Evolutionary conservation across 192 early-diverging fungal species (phyloP), one percentile per base, ranked within the genome.

Genomic region (Gonapodya prolifera): DNA sequence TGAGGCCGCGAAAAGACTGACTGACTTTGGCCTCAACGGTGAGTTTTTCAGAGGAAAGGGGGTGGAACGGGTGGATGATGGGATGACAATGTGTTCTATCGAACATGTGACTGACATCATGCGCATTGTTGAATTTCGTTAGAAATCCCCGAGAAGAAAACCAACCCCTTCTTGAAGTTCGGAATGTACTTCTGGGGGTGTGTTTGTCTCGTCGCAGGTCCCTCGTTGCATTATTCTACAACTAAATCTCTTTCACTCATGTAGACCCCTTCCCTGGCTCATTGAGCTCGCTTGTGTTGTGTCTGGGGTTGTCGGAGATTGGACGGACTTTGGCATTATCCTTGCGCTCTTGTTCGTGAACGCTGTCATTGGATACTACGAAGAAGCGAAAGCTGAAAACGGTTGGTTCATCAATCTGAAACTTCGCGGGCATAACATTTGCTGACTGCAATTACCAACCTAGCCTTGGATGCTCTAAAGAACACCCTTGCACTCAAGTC

Each of bases 401-500:
- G 45, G 45, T 61, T 16, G 23, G 45, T 61, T n/a, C n/a, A n/a
- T n/a, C n/a, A n/a, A n/a, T n/a, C n/a, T n/a, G n/a, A n/a, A n/a
- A n/a, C n/a, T n/a, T n/a, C n/a, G n/a, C n/a, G n/a, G n/a, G n/a
- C n/a, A n/a, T n/a, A n/a, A n/a, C n/a, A n/a, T n/a, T n/a, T n/a
- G n/a, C n/a, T n/a, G n/a, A n/a, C n/a, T n/a, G n/a, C n/a, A n/a
- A n/a, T n/a, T n/a, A n/a, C n/a, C n/a, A n/a, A 8, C 45, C 8
- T 91, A 18, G 95, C 95, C 69, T 86, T 97, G 79, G 95, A 97
- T 84, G 94, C 95, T 33, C 88, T 97, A 30, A 95, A 94, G 81
- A 93, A 95, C 85, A 97, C 94, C 32, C 89, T 97, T 34, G 95
- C 95, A 33, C 87, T 95, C 74, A 95, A 93, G 83, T 90, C 91